A percentile compares a stretch with the other conserved stretches of the same genome.
Conservation (phyloP, 176 grass and related monocot genomes). For the Bolboschoenus planiculmis region DNA sequence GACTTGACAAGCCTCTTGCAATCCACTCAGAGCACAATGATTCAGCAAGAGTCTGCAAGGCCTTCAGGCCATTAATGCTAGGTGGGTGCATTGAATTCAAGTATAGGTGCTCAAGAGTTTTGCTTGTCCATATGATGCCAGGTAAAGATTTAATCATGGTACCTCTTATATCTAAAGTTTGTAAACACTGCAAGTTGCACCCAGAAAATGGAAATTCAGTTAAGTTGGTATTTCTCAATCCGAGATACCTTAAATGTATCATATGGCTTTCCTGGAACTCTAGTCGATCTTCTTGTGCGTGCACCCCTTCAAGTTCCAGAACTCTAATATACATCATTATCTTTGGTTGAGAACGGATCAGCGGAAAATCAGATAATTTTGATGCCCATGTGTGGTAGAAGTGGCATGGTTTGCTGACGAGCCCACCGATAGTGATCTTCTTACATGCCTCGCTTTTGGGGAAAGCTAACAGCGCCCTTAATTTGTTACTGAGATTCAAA, state of each 20-base stretch:
- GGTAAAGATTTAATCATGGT: background rate
- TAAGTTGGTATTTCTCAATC: background rate
- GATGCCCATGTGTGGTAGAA: background rate
- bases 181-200: background rate
- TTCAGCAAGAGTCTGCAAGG: background rate
- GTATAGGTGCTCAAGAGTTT: background rate
- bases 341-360: background rate
- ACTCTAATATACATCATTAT: background rate
- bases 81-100: background rate
- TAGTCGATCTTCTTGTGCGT: background rate
- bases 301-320: background rate
- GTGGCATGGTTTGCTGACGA: background rate
- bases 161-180: background rate
- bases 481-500: background rate
- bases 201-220: background rate
- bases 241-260: background rate
- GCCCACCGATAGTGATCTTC: background rate
- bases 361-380: background rate
- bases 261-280: background rate
- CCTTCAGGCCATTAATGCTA: background rate
- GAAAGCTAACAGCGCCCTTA: background rate
- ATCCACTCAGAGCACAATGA: background rate
- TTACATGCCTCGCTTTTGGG: background rate
- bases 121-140: background rate
- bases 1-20: background rate